Base-by-base conservation (phyloP, 1,284 basidiomycete genomes). In the Irpex sp. region DNA sequence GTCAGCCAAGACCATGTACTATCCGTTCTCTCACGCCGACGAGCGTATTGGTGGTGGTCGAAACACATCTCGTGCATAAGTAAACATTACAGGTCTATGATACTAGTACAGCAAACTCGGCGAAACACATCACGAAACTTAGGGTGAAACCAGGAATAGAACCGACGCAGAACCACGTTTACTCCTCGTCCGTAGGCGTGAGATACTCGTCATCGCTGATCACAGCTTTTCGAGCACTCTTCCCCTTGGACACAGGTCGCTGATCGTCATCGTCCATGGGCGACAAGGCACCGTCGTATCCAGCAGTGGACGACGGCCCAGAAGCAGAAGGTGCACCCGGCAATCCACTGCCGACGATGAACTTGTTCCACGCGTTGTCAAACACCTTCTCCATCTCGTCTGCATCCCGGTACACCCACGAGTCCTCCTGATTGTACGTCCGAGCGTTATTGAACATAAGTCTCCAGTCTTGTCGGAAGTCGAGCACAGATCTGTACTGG, bases 381-480 rank as follows among this genome's bases (percentile, higher is more conserved):
- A 96, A 93, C 58, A 89, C 88, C 71, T 89, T 91, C 79, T 96
- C 91, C 89, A 97, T 93, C 77, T 93, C 91, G 61, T 93, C 88
- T 1, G 97, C 96, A 68, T 98, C 95, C 67, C 93, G 84, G 78
- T 95, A 97, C 36, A 98, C 96, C 89, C 93, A 92, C 0, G 93
- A 94, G 1, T 88, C 91, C 76, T 93, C 92, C 73, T 89, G 87
- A 76, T 96, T 93, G 79, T 95, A 97, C 49, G 87, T 92, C 71
- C 92, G 86, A 4, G 97, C 96, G 73, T 99, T 99, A 74, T 86
- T 83, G 76, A 97, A 97, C 90, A 98, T 95, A 59, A 95, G 84
- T 69, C 82, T 80, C 84, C 94, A 94, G 77, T 98, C 96, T 58
- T 87, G 85, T 60, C 85, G 83, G 79, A 90, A 96, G 58, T 84